Conservation (phyloP, 176 grass and related monocot species). For the Musa itinerans region DNA sequence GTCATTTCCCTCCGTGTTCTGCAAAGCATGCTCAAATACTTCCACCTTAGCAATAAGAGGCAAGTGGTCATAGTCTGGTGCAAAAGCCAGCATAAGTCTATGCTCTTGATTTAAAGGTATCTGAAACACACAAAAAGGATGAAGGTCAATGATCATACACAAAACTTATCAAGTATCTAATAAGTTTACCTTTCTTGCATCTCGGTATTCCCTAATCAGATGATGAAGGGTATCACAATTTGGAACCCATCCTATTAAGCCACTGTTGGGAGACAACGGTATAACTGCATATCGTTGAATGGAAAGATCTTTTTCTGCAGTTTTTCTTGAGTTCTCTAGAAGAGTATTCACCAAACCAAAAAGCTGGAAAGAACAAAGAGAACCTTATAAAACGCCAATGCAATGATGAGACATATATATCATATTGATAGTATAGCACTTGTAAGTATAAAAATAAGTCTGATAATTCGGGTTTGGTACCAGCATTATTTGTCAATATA, state of each 20-base stretch:
- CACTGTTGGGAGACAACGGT: slow-evolving; percentile 92
- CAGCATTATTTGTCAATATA: no score
- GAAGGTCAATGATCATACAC: neutral
- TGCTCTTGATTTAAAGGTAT: slow-evolving; percentile 98
- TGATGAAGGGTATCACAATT: slow-evolving; percentile 89
- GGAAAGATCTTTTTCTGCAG: slow-evolving; percentile 85
- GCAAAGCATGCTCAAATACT: slow-evolving; percentile 94
- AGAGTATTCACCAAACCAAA: slow-evolving; percentile 98
- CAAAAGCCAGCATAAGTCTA: slow-evolving; percentile 85
- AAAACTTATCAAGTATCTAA: neutral
- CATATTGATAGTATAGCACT: no score
- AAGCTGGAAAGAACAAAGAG: slow-evolving; percentile 37
- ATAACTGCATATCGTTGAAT: slow-evolving; percentile 98
- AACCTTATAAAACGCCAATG: neutral
- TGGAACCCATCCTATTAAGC: slow-evolving; percentile 96
- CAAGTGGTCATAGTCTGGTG: slow-evolving; percentile 91
- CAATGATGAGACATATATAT: no score
- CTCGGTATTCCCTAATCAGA: slow-evolving; percentile 92
- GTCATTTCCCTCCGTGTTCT: slow-evolving; percentile 89
- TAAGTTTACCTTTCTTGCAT: slow-evolving; percentile 73
- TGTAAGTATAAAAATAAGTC: no score
- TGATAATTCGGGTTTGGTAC: no score
- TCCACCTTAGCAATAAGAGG: slow-evolving; percentile 94
- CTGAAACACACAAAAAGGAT: slow-evolving; percentile 27
- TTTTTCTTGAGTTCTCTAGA: slow-evolving; percentile 82